These are phyloP conservation scores for Plectranthus barbatus DNA, from an alignment of 257 asterid genomes.

Conservation along the genomic window DNA sequence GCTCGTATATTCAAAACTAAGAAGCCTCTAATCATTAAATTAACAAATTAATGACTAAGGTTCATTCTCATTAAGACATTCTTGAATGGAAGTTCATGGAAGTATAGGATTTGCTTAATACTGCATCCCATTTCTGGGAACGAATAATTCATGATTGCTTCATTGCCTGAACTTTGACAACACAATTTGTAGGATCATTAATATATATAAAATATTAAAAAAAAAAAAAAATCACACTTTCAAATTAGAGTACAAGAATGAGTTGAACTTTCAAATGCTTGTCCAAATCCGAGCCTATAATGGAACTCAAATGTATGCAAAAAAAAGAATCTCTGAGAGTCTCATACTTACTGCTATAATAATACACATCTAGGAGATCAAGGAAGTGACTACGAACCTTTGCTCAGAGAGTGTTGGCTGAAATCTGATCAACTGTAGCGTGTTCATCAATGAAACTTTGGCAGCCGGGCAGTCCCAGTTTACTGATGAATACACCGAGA, in stretches of 20 bases:
- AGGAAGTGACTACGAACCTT: neutral
- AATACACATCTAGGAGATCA: constrained; percentile 14
- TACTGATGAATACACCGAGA: neutral
- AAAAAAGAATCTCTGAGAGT: constrained; percentile 9
- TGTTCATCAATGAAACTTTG: neutral
- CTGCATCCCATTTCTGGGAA: neutral
- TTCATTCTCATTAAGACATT: neutral
- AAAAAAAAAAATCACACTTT: constrained; percentile 13
- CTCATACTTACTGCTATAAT: constrained; percentile 19
- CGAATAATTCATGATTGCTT: neutral
- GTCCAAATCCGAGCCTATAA: constrained; percentile 11
- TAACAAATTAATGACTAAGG: too few relatives aligned
- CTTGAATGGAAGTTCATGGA: neutral
- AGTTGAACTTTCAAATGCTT: constrained; percentile 4
- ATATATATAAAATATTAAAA: too few relatives aligned
- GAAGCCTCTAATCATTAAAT: too few relatives aligned
- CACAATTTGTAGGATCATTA: neutral
- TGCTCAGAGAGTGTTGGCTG: constrained; percentile 4
- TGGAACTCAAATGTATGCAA: constrained; percentile 14
- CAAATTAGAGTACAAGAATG: constrained; percentile 16
- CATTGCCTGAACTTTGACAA: neutral
- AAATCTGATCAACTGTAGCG: constrained; percentile 2
- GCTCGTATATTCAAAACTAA: too few relatives aligned
- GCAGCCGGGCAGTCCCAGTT: constrained; percentile 9
- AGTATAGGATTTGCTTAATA: neutral